These are phyloP conservation scores for Kregervanrija delftensis DNA, from an alignment of 805 yeast genomes.

Conservation along the genomic window DNA sequence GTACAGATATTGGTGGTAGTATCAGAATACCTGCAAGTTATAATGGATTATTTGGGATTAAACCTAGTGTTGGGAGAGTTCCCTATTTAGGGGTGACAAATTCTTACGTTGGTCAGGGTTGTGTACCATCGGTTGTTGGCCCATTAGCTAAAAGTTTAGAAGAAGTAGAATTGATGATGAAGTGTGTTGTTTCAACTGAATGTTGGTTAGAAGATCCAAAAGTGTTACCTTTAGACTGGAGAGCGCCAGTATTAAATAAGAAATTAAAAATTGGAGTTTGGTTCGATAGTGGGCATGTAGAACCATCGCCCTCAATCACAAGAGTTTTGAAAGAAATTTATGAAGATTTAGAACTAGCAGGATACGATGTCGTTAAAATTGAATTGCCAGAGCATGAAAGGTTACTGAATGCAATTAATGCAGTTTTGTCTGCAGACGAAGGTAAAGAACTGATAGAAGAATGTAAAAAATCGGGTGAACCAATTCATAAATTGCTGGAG, in stretches of 20 bases:
- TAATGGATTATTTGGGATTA: constrained; percentile 47
- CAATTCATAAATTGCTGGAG: constrained; percentile 14
- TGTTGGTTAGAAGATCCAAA: constrained; percentile 50
- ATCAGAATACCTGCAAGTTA: constrained; percentile 56
- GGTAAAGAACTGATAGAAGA: constrained; percentile 14
- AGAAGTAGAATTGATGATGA: constrained; percentile 45
- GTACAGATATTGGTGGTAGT: constrained; percentile 53
- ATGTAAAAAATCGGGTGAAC: constrained; percentile 21
- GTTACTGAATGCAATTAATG: constrained; percentile 14
- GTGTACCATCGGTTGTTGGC: constrained; percentile 51
- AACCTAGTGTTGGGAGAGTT: constrained; percentile 36
- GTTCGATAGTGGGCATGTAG: constrained; percentile 33
- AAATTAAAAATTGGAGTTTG: constrained; percentile 39
- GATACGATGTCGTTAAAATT: constrained; percentile 47
- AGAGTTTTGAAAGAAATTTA: constrained; percentile 33
- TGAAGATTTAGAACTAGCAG: constrained; percentile 24
- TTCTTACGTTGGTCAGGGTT: constrained; percentile 42
- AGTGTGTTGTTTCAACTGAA: constrained; percentile 19
- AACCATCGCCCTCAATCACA: constrained; percentile 47
- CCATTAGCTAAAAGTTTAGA: constrained; percentile 45
- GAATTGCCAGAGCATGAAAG: constrained; percentile 33
- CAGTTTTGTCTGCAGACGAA: constrained; percentile 41
- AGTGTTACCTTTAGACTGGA: constrained; percentile 40
- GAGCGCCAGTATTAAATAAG: constrained; percentile 14
- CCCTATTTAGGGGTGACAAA: constrained; percentile 32